Percentiles rank a stretch among this genome's conserved stretches.
phyloP scores from a whole-genome alignment of 768 basidiomycete species.

The Mrakia blollopis region DNA sequence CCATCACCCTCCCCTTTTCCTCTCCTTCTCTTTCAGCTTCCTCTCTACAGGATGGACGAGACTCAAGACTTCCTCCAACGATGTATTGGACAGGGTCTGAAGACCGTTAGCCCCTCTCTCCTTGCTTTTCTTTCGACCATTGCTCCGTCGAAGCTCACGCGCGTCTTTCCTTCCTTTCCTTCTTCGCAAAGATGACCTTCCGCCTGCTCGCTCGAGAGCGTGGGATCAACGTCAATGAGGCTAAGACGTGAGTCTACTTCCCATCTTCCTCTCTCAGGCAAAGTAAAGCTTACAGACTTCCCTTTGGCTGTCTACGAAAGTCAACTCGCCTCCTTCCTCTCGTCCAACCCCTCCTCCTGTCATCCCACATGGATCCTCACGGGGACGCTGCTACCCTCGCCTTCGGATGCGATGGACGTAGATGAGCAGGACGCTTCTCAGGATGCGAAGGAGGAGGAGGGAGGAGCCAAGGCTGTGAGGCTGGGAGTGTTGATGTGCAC shows the following conservation, averaged over 20 bases:
- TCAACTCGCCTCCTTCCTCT: neutral
- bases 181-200: neutral
- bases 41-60: neutral
- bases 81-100: neutral
- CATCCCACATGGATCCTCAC: slow-evolving; percentile 17
- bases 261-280: neutral
- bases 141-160: neutral
- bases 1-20: neutral
- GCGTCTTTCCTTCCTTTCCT: neutral
- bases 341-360: neutral
- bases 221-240: neutral
- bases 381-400: neutral
- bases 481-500: slow-evolving; percentile 10
- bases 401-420: neutral
- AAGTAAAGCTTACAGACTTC: neutral
- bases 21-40: neutral
- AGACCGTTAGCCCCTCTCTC: neutral
- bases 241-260: neutral
- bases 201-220: neutral
- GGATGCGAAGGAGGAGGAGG: neutral
- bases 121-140: neutral
- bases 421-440: neutral
- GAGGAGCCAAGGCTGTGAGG: neutral
- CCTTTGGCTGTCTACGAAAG: neutral
- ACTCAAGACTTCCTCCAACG: neutral